These are phyloP conservation scores for Chrysoporthe deuterocubensis DNA, from an alignment of 2,329 filamentous ascomycete species.

Conservation along the genomic window DNA sequence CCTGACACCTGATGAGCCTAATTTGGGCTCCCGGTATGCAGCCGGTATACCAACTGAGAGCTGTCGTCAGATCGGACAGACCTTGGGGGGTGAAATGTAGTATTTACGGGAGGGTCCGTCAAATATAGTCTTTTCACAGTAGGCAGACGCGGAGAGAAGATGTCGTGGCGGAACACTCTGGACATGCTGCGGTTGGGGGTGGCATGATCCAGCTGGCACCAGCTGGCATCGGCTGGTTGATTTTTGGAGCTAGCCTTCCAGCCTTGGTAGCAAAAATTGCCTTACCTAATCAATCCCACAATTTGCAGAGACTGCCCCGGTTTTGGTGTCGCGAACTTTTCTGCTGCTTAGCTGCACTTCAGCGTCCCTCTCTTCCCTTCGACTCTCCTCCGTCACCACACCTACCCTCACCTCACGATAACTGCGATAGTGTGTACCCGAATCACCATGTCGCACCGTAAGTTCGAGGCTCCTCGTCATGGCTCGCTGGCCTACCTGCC, in stretches of 20 bases:
- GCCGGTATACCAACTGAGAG: background rate
- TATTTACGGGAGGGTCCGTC: background rate
- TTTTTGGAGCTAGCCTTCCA: background rate
- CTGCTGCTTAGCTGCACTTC: constrained; percentile 18
- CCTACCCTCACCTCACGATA: constrained; percentile 24
- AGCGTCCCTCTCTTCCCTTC: background rate
- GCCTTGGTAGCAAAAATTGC: background rate
- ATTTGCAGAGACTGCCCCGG: constrained; percentile 18
- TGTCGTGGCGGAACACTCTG: background rate
- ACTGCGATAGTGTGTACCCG: constrained; percentile 25
- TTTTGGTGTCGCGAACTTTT: constrained; percentile 20
- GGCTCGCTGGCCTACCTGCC: constrained; percentile 88
- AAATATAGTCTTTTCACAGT: background rate
- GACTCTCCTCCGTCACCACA: constrained; percentile 19
- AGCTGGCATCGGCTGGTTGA: constrained; percentile 11
- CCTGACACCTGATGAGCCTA: background rate
- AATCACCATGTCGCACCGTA: constrained; percentile 53
- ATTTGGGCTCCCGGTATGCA: background rate
- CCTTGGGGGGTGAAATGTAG: background rate
- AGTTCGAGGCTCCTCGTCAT: constrained; percentile 87
- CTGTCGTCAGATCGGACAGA: background rate
- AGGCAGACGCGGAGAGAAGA: background rate
- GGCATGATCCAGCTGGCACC: background rate
- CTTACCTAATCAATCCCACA: constrained; percentile 25
- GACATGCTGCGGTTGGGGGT: background rate